Conservation (phyloP, 306 rosid species). For the Lithocarpus polystachyus region DNA sequence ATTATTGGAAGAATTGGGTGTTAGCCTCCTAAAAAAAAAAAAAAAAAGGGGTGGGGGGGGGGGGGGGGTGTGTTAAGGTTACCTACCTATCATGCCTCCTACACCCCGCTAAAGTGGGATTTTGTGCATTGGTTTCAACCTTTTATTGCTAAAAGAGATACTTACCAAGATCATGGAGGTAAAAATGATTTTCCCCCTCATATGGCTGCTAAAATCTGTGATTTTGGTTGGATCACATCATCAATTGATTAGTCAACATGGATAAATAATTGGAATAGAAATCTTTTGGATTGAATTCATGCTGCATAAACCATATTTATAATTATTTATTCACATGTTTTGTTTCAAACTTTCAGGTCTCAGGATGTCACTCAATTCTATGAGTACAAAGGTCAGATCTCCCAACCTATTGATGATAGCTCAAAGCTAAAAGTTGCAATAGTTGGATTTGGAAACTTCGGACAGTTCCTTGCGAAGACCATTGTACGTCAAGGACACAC, state of each 20-base stretch:
- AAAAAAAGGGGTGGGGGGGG: no score
- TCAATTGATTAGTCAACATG: neutral
- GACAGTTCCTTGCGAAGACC: constrained; percentile 84
- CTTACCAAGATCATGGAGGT: neutral
- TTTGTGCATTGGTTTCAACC: no score
- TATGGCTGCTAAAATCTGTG: neutral
- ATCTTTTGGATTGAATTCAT: neutral
- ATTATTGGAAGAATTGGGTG: no score
- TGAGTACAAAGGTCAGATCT: constrained; percentile 19
- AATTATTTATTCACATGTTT: constrained; percentile 12
- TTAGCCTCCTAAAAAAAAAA: no score
- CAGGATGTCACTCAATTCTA: constrained; percentile 13
- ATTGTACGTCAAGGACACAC: constrained; percentile 64
- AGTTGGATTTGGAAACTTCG: constrained; percentile 86
- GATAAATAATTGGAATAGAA: neutral
- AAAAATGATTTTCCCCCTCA: neutral
- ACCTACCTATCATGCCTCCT: no score
- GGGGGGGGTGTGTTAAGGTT: no score
- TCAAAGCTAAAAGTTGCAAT: constrained; percentile 70
- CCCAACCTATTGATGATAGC: constrained; percentile 23
- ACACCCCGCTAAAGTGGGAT: no score
- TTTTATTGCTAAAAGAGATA: neutral
- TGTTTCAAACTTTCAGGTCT: constrained; percentile 31
- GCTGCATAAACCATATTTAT: neutral
- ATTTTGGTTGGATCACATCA: neutral